These are phyloP conservation scores for Sporothrix protearum DNA, from an alignment of 2,329 filamentous ascomycete species.

Conservation along the genomic window DNA sequence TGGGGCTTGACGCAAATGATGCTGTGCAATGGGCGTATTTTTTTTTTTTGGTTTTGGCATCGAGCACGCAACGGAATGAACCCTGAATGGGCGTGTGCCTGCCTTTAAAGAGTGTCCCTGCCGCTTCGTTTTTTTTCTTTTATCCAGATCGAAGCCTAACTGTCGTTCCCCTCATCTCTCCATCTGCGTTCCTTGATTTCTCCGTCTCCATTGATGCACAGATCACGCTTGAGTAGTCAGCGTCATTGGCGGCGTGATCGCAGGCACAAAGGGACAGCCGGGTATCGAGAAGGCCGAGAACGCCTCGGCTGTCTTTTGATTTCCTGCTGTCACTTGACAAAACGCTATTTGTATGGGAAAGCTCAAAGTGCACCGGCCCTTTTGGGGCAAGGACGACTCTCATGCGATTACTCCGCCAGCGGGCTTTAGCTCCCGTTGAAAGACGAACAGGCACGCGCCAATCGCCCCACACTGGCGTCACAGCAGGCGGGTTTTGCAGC, in stretches of 20 bases:
- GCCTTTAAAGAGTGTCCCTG: not conserved
- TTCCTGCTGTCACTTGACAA: not conserved
- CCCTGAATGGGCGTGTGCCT: constrained; percentile 1
- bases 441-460: not conserved
- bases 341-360: not conserved
- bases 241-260: constrained; percentile 3
- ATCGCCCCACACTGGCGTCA: not conserved
- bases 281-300: not conserved
- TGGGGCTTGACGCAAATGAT: not conserved
- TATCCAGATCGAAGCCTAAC: not conserved
- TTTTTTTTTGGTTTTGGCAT: too few species aligned
- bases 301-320: not conserved
- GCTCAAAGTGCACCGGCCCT: not conserved
- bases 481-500: not conserved
- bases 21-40: not conserved
- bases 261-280: constrained; percentile 3
- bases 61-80: not conserved
- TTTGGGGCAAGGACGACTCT: not conserved
- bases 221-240: constrained; percentile 12
- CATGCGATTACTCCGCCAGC: constrained; percentile 10
- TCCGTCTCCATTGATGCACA: not conserved
- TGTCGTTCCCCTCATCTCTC: not conserved
- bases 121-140: too few species aligned
- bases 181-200: not conserved
- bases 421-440: constrained; percentile 13